Evolutionary conservation across 2,329 filamentous ascomycete genomes (phyloP).

Genomic region (Colletotrichum nymphaeae): DNA sequence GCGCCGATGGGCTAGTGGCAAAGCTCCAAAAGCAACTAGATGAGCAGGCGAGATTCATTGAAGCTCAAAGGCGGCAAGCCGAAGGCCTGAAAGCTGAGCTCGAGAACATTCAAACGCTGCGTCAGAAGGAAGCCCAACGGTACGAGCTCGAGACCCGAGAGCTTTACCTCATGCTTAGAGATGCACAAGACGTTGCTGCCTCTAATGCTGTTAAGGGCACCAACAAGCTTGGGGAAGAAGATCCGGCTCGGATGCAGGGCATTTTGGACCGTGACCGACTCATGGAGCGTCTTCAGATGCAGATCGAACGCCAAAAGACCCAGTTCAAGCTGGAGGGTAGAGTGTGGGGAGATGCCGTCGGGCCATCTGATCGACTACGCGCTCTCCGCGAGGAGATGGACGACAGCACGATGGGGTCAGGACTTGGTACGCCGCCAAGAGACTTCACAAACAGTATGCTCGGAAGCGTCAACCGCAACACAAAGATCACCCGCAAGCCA

Average conservation of each 20-base stretch:
- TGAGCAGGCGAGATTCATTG: constrained; percentile 90
- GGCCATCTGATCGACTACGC: constrained; percentile 90
- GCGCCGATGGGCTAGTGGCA: constrained; percentile 91
- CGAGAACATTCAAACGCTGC: constrained; percentile 84
- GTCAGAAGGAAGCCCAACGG: constrained; percentile 90
- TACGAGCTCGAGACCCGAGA: constrained; percentile 97
- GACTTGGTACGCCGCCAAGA: constrained; percentile 62
- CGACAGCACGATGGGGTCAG: constrained; percentile 61
- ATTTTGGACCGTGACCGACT: constrained; percentile 93
- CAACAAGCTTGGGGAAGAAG: constrained; percentile 66
- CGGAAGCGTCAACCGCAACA: constrained; percentile 75
- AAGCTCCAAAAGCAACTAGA: constrained; percentile 95
- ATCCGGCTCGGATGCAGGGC: constrained; percentile 85
- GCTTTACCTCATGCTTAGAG: constrained; percentile 96
- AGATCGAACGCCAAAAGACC: constrained; percentile 96
- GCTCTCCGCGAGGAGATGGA: constrained; percentile 98
- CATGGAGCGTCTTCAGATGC: constrained; percentile 94
- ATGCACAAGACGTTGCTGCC: constrained; percentile 95
- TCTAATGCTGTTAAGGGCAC: constrained; percentile 77
- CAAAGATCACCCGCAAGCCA: constrained; percentile 67
- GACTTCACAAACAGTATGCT: constrained; percentile 80
- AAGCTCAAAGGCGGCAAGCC: constrained; percentile 86
- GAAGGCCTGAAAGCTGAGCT: constrained; percentile 91
- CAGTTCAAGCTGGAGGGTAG: constrained; percentile 97
- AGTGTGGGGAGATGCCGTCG: constrained; percentile 84